phyloP scores from a whole-genome alignment of 1,284 basidiomycete genomes.

The Microbotryum lychnidis-dioicae region DNA sequence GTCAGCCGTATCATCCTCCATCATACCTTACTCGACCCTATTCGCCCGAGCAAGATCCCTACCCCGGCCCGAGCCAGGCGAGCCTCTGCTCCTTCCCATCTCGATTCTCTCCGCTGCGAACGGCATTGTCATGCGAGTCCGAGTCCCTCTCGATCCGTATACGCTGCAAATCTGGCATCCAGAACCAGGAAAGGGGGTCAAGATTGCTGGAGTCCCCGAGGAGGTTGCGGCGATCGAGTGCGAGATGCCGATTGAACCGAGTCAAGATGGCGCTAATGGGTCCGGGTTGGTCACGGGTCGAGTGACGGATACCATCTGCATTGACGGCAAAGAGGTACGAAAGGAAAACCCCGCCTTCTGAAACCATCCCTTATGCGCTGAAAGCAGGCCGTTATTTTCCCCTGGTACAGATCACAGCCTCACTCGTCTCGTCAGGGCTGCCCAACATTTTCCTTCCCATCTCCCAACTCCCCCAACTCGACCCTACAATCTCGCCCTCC shows the following conservation, averaged over 20 bases:
- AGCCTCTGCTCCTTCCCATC: slow-evolving; percentile 18
- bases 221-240: slow-evolving; percentile 25
- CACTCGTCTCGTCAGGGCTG: slow-evolving; percentile 21
- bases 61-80: neutral
- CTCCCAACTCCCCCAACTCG: slow-evolving; percentile 8
- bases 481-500: neutral
- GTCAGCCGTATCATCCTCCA: slow-evolving; percentile 1
- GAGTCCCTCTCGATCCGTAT: slow-evolving; percentile 24
- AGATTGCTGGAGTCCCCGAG: slow-evolving; percentile 23
- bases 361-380: too few species aligned
- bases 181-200: slow-evolving; percentile 9
- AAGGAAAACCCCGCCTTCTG: too few species aligned
- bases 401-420: slow-evolving; percentile 10
- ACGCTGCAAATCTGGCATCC: slow-evolving; percentile 22
- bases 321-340: slow-evolving; percentile 15
- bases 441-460: slow-evolving; percentile 26
- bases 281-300: slow-evolving; percentile 17
- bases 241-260: slow-evolving; percentile 23
- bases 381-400: neutral
- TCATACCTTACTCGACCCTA: slow-evolving; percentile 25
- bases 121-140: slow-evolving; percentile 20
- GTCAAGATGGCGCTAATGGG: neutral
- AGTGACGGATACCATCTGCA: slow-evolving; percentile 4
- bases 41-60: slow-evolving; percentile 15
- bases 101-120: slow-evolving; percentile 27